Evolutionary conservation across 345 rosid species (phyloP).

Genomic region (Linum tenue): DNA sequence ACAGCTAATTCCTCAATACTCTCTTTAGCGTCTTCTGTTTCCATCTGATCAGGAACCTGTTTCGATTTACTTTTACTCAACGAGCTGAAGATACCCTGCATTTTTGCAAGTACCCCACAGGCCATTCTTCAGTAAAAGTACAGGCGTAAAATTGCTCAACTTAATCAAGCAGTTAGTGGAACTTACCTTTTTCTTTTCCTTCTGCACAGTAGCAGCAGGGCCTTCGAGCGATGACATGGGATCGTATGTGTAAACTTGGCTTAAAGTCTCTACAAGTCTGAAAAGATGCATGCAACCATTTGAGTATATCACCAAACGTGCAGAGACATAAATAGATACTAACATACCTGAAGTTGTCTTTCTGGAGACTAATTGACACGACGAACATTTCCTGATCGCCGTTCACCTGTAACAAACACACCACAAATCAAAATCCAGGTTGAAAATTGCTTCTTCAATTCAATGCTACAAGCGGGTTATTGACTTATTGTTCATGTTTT

Average conservation of each 20-base stretch:
- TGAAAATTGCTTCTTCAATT: conserved; percentile 1
- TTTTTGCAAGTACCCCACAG: background rate
- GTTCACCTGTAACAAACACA: conserved; percentile 43
- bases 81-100: conserved; percentile 75
- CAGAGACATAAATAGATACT: background rate
- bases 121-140: background rate
- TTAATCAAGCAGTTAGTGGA: background rate
- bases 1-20: conserved; percentile 49
- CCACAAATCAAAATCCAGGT: background rate
- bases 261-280: conserved; percentile 50
- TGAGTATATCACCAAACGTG: background rate
- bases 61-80: conserved; percentile 55
- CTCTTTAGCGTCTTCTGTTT: conserved; percentile 58
- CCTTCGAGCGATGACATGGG: conserved; percentile 28
- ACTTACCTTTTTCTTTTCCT: conserved; percentile 73
- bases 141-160: background rate
- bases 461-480: conserved; percentile 9
- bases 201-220: conserved; percentile 27
- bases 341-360: conserved; percentile 47
- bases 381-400: conserved; percentile 61
- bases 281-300: background rate
- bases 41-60: conserved; percentile 31
- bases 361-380: conserved; percentile 48
- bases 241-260: conserved; percentile 51
- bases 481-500: background rate